phyloP scores from a whole-genome alignment of 169 alveolate species.

The Eimeria maxima region DNA sequence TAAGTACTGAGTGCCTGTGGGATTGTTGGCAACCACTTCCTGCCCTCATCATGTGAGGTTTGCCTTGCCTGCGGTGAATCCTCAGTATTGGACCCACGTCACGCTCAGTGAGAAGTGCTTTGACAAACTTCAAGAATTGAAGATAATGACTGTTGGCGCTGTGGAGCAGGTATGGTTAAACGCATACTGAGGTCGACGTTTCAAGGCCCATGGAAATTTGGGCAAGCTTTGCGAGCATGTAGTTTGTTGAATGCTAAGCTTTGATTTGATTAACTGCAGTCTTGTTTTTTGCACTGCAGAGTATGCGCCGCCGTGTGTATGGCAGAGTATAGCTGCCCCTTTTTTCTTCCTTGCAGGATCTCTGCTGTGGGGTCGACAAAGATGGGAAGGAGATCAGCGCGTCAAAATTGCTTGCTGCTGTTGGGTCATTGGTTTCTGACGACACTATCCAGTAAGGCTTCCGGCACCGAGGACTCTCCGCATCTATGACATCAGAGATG shows the following conservation, averaged over 20 bases:
- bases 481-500: not conserved
- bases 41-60: not conserved
- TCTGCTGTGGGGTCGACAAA: constrained; percentile 82
- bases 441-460: constrained; percentile 31
- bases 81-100: constrained; percentile 82
- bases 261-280: not conserved
- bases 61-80: not conserved
- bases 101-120: constrained; percentile 82
- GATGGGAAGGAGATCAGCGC: constrained; percentile 80
- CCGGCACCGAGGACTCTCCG: not conserved
- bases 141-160: constrained; percentile 76
- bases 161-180: constrained; percentile 80
- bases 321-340: not conserved
- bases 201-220: not conserved
- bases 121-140: constrained; percentile 74
- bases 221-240: not conserved
- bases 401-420: constrained; percentile 65
- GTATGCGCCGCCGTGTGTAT: not conserved
- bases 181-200: not conserved
- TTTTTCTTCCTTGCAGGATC: constrained; percentile 10
- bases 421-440: constrained; percentile 65
- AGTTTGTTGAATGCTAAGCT: not conserved
- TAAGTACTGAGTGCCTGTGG: no score
- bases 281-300: not conserved
- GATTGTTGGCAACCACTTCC: not conserved